Percentiles rank a stretch among this genome's conserved stretches.
These are phyloP conservation scores for Teratosphaeriaceae sp. DNA, from an alignment of 2,329 filamentous ascomycete species.

Conservation along the genomic window DNA sequence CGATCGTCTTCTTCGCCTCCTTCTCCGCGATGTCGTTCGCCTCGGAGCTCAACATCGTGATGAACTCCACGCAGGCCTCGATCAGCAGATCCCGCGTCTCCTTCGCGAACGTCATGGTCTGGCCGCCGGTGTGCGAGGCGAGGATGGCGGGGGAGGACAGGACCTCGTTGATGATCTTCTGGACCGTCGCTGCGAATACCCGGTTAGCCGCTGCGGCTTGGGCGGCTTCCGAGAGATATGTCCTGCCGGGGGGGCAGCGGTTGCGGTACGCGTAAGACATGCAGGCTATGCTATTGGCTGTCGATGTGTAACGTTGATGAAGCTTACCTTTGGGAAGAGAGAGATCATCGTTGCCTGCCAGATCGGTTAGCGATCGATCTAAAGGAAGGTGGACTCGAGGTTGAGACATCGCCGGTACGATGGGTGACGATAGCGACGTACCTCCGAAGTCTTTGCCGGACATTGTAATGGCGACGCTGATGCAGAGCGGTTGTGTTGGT, in stretches of 20 bases:
- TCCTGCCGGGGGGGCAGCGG: not conserved
- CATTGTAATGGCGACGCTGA: constrained; percentile 28
- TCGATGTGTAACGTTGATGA: too few species aligned
- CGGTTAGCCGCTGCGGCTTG: not conserved
- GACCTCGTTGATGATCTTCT: constrained; percentile 90
- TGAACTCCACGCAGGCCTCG: constrained; percentile 98
- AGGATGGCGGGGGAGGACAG: constrained; percentile 37
- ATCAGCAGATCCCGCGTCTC: constrained; percentile 93
- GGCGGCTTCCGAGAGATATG: not conserved
- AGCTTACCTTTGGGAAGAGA: constrained; percentile 51
- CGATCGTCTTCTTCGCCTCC: constrained; percentile 98
- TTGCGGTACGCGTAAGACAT: too few species aligned
- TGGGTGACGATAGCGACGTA: constrained; percentile 22
- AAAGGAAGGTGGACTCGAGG: not conserved
- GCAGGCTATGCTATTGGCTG: too few species aligned
- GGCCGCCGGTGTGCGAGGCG: constrained; percentile 7
- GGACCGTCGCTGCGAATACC: constrained; percentile 52
- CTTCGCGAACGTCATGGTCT: constrained; percentile 79
- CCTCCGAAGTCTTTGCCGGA: constrained; percentile 48
- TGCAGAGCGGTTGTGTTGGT: not conserved
- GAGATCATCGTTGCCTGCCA: constrained; percentile 50
- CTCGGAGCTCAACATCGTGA: constrained; percentile 96
- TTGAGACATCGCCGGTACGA: not conserved
- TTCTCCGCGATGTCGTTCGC: constrained; percentile 99
- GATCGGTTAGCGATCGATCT: too few species aligned